A percentile compares a stretch with the other conserved stretches of the same genome.
These are phyloP conservation scores for Nyctanthes arbortristis DNA, from an alignment of 257 asterid species.

Conservation along the genomic window DNA sequence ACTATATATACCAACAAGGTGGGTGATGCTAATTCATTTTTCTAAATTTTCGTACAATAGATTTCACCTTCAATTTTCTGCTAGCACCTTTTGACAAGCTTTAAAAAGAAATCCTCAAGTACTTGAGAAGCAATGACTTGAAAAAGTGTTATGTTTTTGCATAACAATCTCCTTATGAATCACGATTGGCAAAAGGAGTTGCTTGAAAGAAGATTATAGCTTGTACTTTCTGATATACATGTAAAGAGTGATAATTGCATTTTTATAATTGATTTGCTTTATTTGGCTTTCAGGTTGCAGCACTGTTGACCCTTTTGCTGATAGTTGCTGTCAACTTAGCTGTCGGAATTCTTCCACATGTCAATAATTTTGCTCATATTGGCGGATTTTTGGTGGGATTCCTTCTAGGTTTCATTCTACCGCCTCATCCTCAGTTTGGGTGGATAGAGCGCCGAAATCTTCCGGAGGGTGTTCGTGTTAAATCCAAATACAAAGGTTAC, in stretches of 20 bases:
- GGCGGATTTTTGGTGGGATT: constrained; percentile 90
- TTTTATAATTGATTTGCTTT: not conserved
- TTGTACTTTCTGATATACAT: too few relatives aligned
- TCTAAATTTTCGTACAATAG: not conserved
- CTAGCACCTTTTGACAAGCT: not conserved
- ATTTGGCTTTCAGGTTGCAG: constrained; percentile 54
- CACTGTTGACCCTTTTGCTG: constrained; percentile 66
- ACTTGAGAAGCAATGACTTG: too few relatives aligned
- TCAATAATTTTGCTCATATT: constrained; percentile 83
- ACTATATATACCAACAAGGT: constrained; percentile 85
- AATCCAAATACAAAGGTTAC: constrained; percentile 66
- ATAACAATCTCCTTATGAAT: too few relatives aligned
- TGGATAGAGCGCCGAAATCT: constrained; percentile 67
- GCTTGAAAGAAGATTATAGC: too few relatives aligned
- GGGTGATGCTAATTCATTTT: not conserved
- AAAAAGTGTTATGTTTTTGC: too few relatives aligned
- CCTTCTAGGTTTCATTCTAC: constrained; percentile 77
- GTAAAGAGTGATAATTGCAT: too few relatives aligned
- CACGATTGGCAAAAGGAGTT: not conserved
- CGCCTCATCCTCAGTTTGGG: constrained; percentile 87
- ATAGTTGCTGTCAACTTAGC: constrained; percentile 66
- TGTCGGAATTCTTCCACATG: constrained; percentile 82
- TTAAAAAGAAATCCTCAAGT: too few relatives aligned
- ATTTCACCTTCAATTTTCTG: not conserved
- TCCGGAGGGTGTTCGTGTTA: constrained; percentile 51